Evolutionary conservation across 305 asterid species (phyloP).

Genomic region (Caryopteris hybrid): DNA sequence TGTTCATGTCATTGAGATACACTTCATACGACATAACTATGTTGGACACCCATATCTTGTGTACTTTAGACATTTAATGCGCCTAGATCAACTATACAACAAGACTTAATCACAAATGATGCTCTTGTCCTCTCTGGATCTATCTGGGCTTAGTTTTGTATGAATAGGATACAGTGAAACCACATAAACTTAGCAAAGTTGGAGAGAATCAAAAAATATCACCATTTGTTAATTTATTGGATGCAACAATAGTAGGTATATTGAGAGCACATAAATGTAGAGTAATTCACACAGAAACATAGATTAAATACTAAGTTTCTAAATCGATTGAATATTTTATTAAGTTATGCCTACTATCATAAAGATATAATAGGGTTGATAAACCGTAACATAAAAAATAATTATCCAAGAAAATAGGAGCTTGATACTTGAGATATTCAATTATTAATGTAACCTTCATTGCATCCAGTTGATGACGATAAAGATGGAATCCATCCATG

Average conservation of each 20-base stretch:
- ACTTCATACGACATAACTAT: background rate
- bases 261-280: background rate
- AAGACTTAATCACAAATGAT: background rate
- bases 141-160: background rate
- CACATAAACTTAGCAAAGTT: background rate
- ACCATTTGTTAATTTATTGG: background rate
- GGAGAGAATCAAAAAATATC: background rate
- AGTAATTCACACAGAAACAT: background rate
- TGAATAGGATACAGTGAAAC: background rate
- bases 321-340: background rate
- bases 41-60: conserved; percentile 1
- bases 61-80: background rate
- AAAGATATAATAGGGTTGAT: background rate
- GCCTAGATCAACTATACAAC: background rate
- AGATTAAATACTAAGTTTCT: background rate
- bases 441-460: conserved; percentile 60
- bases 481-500: conserved; percentile 99
- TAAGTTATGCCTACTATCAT: background rate
- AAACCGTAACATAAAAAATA: background rate
- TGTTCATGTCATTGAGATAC: background rate
- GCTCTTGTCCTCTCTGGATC: background rate
- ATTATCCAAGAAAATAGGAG: background rate
- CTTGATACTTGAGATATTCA: background rate
- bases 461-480: conserved; percentile 79
- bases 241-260: background rate